Percentiles rank a stretch among this genome's conserved stretches.
These are phyloP conservation scores for Chlorencoelia australis DNA, from an alignment of 2,329 filamentous ascomycete species.

Conservation along the genomic window DNA sequence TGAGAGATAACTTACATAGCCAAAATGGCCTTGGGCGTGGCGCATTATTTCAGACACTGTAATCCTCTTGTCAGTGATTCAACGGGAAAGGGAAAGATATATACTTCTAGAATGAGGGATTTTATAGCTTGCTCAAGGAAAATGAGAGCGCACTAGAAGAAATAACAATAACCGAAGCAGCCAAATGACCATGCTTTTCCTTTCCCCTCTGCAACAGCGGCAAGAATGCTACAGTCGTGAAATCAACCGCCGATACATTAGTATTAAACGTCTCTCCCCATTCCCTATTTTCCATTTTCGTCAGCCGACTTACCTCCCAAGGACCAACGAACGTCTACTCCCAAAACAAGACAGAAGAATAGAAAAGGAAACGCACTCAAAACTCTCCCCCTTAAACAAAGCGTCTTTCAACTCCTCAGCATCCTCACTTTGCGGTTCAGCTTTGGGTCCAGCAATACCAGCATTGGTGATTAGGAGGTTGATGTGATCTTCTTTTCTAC, in stretches of 20 bases:
- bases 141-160: no score
- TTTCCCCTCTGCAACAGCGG: conserved; percentile 48
- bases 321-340: no score
- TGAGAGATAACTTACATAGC: no score
- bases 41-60: conserved; percentile 22
- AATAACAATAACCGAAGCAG: conserved; percentile 22
- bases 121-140: no score
- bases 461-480: conserved; percentile 48
- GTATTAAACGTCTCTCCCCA: conserved; percentile 64
- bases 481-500: conserved; percentile 44
- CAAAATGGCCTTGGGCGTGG: conserved; percentile 23
- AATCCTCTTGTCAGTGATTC: no score
- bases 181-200: conserved; percentile 29
- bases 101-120: no score
- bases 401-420: conserved; percentile 42
- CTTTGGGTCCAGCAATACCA: conserved; percentile 39
- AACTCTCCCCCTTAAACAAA: conserved; percentile 44
- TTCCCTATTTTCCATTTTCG: no score
- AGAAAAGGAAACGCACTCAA: no score
- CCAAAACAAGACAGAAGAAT: no score
- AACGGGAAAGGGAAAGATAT: no score
- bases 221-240: conserved; percentile 52
- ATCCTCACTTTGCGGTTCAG: conserved; percentile 31
- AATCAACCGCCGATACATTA: conserved; percentile 59
- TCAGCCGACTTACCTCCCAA: no score